phyloP scores from a whole-genome alignment of 1,284 basidiomycete species.

The Ganoderma resinaceum region DNA sequence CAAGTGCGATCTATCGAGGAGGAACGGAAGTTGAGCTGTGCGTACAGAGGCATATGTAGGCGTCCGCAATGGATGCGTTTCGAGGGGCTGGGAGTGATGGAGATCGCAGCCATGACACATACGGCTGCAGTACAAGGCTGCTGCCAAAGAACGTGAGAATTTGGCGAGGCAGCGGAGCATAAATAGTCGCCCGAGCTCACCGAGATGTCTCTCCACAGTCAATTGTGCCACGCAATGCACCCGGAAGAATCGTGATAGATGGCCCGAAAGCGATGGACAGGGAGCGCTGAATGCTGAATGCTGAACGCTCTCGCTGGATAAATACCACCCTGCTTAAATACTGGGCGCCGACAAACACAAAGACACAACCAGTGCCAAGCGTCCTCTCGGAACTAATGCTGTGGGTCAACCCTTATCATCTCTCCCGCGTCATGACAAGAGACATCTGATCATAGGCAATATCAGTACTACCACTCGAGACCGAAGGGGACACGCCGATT shows the following conservation, averaged over 20 bases:
- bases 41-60: not conserved
- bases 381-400: not conserved
- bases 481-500: not conserved
- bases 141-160: not conserved
- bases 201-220: not conserved
- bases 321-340: not conserved
- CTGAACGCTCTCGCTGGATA: not conserved
- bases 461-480: not conserved
- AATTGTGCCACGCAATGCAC: not conserved
- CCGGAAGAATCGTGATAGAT: not conserved
- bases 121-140: not conserved
- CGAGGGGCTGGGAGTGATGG: not conserved
- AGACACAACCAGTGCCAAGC: not conserved
- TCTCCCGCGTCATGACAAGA: not conserved
- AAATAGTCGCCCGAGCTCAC: not conserved
- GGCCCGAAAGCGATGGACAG: not conserved
- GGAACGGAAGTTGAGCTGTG: not conserved
- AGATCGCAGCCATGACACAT: not conserved
- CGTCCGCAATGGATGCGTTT: not conserved
- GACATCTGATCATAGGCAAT: not conserved
- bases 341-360: not conserved
- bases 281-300: not conserved
- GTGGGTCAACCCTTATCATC: not conserved
- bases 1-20: slow-evolving; percentile 5
- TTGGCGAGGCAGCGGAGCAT: not conserved